phyloP scores from a whole-genome alignment of 208 protist species.

The Polymyxa betae region DNA sequence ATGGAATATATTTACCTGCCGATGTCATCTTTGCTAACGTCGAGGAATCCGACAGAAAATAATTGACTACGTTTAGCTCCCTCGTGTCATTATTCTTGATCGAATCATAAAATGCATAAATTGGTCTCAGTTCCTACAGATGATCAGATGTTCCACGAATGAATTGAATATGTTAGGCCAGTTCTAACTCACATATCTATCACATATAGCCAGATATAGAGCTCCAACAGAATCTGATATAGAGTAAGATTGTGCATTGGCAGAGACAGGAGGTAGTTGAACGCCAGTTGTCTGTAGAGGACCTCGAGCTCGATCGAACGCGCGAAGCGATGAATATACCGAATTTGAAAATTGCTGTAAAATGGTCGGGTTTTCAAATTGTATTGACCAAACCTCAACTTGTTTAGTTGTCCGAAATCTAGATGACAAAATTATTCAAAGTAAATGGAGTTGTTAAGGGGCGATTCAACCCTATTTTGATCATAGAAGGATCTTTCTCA shows the following conservation, averaged over 20 bases:
- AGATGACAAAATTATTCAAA: no score
- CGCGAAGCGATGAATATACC: neutral
- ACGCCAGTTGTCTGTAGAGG: neutral
- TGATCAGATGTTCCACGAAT: neutral
- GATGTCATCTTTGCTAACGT: neutral
- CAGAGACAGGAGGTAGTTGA: neutral
- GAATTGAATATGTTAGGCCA: neutral
- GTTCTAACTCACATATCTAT: neutral
- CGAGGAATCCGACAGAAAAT: neutral
- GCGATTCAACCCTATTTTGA: neutral
- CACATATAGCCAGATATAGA: slow-evolving; percentile 23
- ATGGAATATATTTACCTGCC: neutral
- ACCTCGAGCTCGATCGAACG: slow-evolving; percentile 25
- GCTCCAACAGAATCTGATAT: neutral
- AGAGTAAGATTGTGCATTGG: neutral
- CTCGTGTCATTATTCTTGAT: neutral
- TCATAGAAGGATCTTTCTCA: neutral
- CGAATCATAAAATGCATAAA: neutral
- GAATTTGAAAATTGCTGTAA: neutral
- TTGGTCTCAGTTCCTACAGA: neutral
- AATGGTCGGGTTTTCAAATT: neutral
- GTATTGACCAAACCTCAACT: slow-evolving; percentile 17
- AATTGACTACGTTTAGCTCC: neutral
- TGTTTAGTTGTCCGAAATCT: neutral
- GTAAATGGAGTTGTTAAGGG: neutral